Evolutionary conservation across 768 basidiomycete species (phyloP), one percentile per base, ranked within the genome.

Genomic region (Russula foetens): DNA sequence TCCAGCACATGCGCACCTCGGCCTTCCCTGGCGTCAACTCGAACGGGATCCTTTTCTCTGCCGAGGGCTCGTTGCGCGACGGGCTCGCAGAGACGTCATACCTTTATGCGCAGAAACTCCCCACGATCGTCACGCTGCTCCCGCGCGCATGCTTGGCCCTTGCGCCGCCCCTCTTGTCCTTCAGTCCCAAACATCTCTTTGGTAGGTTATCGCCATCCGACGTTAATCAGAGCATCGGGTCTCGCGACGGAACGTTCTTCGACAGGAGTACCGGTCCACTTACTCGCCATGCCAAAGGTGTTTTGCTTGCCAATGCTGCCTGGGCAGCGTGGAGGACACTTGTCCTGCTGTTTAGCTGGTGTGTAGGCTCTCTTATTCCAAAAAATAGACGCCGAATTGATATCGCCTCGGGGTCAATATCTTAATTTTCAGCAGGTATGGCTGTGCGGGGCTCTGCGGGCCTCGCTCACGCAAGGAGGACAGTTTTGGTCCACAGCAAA

Each of bases 381-480:
- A 14, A 5, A n/a, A 2, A 9, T 11, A 35, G 24, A 35, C 0
- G 19, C 23, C 9, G 39, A 39, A 7, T 19, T 26, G 23, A 47
- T 62, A 28, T 35, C 14, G 35, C 1, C 56, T 19, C 65, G 89
- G 89, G 82, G 70, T 89, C 51, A 86, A 85, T 50, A 78, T 95
- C 19, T 93, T 90, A 90, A 68, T 87, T 55, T 73, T 89, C 66
- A 89, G 87, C 50, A 87, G 84, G 46, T 81, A 89, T 59, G 82
- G 82, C 59, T 88, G 86, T 48, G 91, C 83, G 51, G 90, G 91
- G n/a, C 69, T 92, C 15, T 90, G 89, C 70, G 92, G 91, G 45
- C 90, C 91, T 11, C 83, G 88, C 15, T 83, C 84, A 67, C 79
- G 86, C 63, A 91, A 89, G 90, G 90, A 92, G 69, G 91, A 92